Base-by-base conservation (phyloP, 306 rosid species). In the Cicer bijugum region DNA sequence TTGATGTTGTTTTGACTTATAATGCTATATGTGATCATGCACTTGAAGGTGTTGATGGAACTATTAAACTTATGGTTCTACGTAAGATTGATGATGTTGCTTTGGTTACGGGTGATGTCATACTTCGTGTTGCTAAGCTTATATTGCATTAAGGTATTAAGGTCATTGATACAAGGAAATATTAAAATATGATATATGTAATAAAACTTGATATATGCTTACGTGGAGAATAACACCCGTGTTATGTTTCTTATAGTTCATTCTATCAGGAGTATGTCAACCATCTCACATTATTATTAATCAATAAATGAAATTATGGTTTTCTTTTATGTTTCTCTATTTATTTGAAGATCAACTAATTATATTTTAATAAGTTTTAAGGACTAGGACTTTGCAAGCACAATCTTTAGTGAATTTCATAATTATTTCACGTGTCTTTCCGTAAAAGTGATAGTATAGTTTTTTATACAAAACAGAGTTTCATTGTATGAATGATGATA, bases 31-130 rank as follows among this genome's bases (percentile, higher is more conserved):
- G 80, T 47, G 35, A 33, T 8, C 8, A 0, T 43, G 84, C 67
- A 6, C 68, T 81, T 19, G 12, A 14, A 45, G 15, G 79, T 37
- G 63, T 77, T 46, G 85, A 84, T 39, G 3, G 4, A 28, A 80
- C 77, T 11, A 33, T 76, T 12, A 43, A 74, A 48, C 2, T 37
- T 35, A 47, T 78, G 72, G 63, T 84, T 12, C 75, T 11, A 2
- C 14, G 58, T n/a, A 84, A 72, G 74, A 17, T 80, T 6, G 48
- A 77, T 50, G 84, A 73, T 19, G 37, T 84, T 56, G 56, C 43
- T 33, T 5, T 77, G 64, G 81, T 77, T 60, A 59, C 71, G 6
- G 39, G 60, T 61, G 71, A 77, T 33, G 76, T 78, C 2, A 78
- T 69, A 23, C 19, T 12, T 78, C 56, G 62, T 50, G 37, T 69